Evolutionary conservation across 2,329 filamentous ascomycete genomes (phyloP).

Genomic region (Erysiphe pulchra): DNA sequence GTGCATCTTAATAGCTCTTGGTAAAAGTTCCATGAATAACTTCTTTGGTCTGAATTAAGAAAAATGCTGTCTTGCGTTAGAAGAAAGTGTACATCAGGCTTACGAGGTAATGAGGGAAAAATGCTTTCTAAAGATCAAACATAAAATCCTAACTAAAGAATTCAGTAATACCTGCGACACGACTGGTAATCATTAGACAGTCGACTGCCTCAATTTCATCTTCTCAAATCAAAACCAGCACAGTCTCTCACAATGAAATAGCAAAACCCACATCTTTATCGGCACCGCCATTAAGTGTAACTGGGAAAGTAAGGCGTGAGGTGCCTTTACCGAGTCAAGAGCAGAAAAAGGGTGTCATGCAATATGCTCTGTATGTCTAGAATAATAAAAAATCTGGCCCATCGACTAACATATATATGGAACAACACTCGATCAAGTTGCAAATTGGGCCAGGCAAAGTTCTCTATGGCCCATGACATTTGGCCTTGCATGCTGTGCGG

Average conservation of each 20-base stretch:
- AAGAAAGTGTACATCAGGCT: constrained; percentile 17
- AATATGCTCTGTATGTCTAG: constrained; percentile 58
- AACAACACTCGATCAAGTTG: constrained; percentile 51
- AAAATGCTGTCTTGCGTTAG: constrained; percentile 18
- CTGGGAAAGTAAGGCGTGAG: constrained; percentile 30
- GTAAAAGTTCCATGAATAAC: too few species aligned
- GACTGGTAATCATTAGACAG: constrained; percentile 31
- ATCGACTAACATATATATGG: constrained; percentile 16
- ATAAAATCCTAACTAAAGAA: constrained; percentile 7
- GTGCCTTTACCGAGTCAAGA: constrained; percentile 58
- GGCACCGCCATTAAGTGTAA: constrained; percentile 23
- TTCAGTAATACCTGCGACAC: constrained; percentile 35
- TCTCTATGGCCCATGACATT: constrained; percentile 81
- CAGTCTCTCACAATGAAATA: constrained; percentile 27
- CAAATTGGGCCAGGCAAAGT: constrained; percentile 65
- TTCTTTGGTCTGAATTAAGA: too few species aligned
- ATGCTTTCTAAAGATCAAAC: constrained; percentile 1
- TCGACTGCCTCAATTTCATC: constrained; percentile 38
- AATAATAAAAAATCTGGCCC: neutral
- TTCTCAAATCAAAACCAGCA: constrained; percentile 35
- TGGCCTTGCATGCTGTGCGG: constrained; percentile 64
- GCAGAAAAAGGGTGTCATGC: constrained; percentile 51
- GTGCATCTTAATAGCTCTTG: too few species aligned
- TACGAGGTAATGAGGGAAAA: constrained; percentile 15
- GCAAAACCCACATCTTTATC: constrained; percentile 21